Percentiles rank a stretch among this genome's conserved stretches.
Conservation (phyloP, 257 asterid genomes). For the Leptodermis oblonga region DNA sequence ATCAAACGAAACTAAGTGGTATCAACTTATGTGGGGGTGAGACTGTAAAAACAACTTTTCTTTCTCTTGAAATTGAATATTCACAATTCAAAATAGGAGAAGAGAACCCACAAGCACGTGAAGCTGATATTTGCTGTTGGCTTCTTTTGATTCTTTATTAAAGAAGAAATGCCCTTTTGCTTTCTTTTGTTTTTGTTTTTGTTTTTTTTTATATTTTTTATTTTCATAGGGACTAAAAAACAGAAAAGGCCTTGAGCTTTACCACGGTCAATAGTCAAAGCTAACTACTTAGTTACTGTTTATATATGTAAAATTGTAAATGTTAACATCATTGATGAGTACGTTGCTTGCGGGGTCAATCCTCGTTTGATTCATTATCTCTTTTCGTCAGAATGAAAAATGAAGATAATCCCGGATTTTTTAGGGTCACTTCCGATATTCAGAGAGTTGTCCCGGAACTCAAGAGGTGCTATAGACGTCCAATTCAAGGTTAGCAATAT, state of each 20-base stretch:
- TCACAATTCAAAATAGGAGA: neutral
- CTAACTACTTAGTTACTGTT: neutral
- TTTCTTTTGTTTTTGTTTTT: no score
- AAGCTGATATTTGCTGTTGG: neutral
- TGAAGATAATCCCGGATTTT: no score
- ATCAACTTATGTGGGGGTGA: no score
- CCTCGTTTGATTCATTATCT: neutral
- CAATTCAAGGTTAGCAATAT: no score
- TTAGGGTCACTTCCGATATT: no score
- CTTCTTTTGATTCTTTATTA: neutral
- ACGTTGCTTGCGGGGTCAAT: conserved; percentile 7
- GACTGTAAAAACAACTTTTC: neutral
- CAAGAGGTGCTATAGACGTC: no score
- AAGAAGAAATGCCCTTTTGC: no score
- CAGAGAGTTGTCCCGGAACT: no score
- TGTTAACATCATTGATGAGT: neutral
- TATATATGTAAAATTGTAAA: neutral
- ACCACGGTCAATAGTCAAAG: neutral
- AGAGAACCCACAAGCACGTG: neutral
- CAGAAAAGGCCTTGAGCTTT: neutral
- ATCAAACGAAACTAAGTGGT: no score
- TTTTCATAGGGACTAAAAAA: no score
- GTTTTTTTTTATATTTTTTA: no score
- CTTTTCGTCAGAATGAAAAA: no score
- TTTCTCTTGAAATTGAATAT: neutral